Conservation (phyloP, 345 rosid species). For the Salix exigua region DNA sequence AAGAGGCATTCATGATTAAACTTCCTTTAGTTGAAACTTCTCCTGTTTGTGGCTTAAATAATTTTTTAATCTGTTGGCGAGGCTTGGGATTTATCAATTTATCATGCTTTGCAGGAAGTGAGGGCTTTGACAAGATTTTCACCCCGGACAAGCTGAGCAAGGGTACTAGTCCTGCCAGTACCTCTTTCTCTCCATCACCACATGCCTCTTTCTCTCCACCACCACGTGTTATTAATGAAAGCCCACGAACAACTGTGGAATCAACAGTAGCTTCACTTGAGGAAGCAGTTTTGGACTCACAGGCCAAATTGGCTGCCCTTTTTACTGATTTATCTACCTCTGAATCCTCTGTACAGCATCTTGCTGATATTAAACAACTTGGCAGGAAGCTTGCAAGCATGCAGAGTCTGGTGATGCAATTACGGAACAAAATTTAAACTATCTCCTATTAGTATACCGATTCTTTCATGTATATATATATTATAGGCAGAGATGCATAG, state of each 20-base stretch:
- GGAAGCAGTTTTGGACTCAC: conserved; percentile 61
- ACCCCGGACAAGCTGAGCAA: conserved; percentile 47
- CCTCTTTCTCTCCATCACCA: conserved; percentile 32
- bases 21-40: not conserved
- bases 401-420: conserved; percentile 53
- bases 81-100: not conserved
- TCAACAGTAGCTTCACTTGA: conserved; percentile 68
- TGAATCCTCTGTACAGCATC: conserved; percentile 33
- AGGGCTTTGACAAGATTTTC: conserved; percentile 74
- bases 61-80: too few species aligned
- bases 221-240: conserved; percentile 27
- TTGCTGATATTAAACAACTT: conserved; percentile 46
- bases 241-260: conserved; percentile 25
- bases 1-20: not conserved
- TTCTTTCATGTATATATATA: conserved; percentile 39
- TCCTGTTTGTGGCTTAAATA: not conserved
- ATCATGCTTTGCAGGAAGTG: conserved; percentile 57
- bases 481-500: conserved; percentile 16
- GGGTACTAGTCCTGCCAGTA: conserved; percentile 38
- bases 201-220: conserved; percentile 31
- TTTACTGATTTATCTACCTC: conserved; percentile 35
- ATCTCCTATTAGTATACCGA: conserved; percentile 12
- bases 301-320: conserved; percentile 58
- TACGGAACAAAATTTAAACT: conserved; percentile 55
- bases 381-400: conserved; percentile 60